Conservation (phyloP, 371 early-diverging fungal genomes). For the Mycotypha africana region DNA sequence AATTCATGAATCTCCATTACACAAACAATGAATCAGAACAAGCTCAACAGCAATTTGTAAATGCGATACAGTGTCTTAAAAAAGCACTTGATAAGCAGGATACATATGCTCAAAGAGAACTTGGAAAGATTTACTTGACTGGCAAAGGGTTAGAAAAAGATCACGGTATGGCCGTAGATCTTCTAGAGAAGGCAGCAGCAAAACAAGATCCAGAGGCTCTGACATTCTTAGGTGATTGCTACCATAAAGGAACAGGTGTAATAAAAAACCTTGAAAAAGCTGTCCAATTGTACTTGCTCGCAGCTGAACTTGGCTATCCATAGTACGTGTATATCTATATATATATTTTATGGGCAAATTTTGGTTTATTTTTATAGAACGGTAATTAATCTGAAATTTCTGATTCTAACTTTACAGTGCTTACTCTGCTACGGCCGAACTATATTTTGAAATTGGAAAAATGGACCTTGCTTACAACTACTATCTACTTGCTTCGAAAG, state of each 20-base stretch:
- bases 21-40: not conserved
- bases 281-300: conserved; percentile 29
- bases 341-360: not conserved
- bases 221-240: conserved; percentile 57
- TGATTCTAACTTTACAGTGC: conserved; percentile 20
- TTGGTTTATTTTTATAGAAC: conserved; percentile 1
- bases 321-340: conserved; percentile 19
- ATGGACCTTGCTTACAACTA: conserved; percentile 34
- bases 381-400: too few relatives aligned
- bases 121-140: conserved; percentile 81
- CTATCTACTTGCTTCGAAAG: conserved; percentile 32
- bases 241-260: conserved; percentile 45
- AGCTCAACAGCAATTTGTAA: conserved; percentile 21
- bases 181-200: conserved; percentile 73
- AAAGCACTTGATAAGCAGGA: conserved; percentile 43
- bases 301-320: conserved; percentile 30
- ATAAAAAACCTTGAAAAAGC: conserved; percentile 59
- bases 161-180: conserved; percentile 71
- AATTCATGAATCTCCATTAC: conserved; percentile 8
- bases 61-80: conserved; percentile 39
- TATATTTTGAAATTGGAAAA: conserved; percentile 28
- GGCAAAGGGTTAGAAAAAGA: conserved; percentile 51
- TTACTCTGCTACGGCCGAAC: conserved; percentile 39
- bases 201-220: conserved; percentile 78
- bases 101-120: conserved; percentile 67